phyloP scores from a whole-genome alignment of 2,329 filamentous ascomycete species.

The Trichophyton benhamiae region DNA sequence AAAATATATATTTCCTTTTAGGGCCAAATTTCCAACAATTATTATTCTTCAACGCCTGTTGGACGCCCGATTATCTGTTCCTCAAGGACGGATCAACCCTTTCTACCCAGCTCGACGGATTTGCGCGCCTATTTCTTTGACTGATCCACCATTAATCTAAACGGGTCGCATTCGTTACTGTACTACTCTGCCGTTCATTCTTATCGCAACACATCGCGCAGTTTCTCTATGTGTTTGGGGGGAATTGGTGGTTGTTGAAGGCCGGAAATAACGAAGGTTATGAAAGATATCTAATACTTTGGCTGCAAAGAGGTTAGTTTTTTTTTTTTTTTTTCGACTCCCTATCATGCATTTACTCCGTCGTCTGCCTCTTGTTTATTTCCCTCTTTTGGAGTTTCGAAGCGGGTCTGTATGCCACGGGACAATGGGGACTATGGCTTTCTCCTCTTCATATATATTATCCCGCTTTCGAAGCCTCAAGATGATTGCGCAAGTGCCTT shows the following conservation, averaged over 20 bases:
- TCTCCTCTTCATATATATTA: neutral
- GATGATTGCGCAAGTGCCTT: neutral
- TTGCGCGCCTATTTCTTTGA: constrained; percentile 5
- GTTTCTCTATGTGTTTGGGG: neutral
- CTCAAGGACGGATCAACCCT: neutral
- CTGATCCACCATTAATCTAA: neutral
- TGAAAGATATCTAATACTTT: neutral
- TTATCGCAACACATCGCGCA: neutral
- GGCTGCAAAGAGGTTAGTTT: neutral
- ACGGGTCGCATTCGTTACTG: neutral
- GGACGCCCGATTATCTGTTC: neutral
- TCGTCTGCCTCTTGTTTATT: neutral
- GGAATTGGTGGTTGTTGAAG: neutral
- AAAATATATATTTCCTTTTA: neutral
- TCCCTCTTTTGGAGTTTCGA: neutral
- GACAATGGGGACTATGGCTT: neutral
- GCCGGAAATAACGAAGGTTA: neutral
- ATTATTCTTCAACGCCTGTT: neutral
- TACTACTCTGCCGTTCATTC: neutral
- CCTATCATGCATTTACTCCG: neutral
- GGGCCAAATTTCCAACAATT: neutral
- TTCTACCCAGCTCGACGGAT: neutral
- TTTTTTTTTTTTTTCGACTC: neutral
- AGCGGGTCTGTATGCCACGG: neutral
- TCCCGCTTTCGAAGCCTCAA: neutral